Evolutionary conservation across 106 monocot genomes (phyloP), one percentile per base, ranked within the genome.

Genomic region (Amphibolis antarctica): DNA sequence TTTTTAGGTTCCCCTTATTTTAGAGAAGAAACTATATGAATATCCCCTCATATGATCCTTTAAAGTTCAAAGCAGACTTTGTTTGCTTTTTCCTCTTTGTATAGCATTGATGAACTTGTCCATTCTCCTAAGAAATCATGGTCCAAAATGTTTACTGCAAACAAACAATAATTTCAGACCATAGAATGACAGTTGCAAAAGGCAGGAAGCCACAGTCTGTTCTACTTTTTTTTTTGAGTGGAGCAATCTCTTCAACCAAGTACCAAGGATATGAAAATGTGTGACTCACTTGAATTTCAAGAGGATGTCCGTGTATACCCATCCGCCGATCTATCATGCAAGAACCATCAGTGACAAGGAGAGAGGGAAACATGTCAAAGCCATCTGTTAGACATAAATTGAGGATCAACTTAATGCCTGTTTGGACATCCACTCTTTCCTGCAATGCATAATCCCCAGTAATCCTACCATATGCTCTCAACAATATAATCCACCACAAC

Each of bases 241-340:
- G n/a, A n/a, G n/a, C n/a, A n/a, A n/a, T n/a, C n/a, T n/a, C n/a
- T n/a, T n/a, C n/a, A n/a, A n/a, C n/a, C n/a, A n/a, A n/a, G n/a
- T n/a, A n/a, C n/a, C n/a, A n/a, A n/a, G 78, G 11, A 88, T 71
- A 82, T 81, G 84, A 1, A 72, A 69, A 50, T 81, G 78, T 29
- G 5, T 17, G 58, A 26, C 48, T 48, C 70, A 89, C 94, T 68
- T 94, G 94, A 66, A 94, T 94, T 77, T 94, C 94, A 69, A 94
- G 88, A 76, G 94, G 94, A 73, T 94, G 94, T 22, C 94, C 94
- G 71, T 94, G 89, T 43, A 94, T 94, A 42, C 94, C 94, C 94
- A 94, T 94, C 24, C 94, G 71, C 36, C 86, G 76, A 44, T 94
- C 94, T 73, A 94, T 89, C 94, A 94, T 94, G 78, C 94, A 94